Evolutionary conservation across 2,329 filamentous ascomycete species (phyloP), one percentile per base, ranked within the genome.

Genomic region (Talaromyces marneffei): DNA sequence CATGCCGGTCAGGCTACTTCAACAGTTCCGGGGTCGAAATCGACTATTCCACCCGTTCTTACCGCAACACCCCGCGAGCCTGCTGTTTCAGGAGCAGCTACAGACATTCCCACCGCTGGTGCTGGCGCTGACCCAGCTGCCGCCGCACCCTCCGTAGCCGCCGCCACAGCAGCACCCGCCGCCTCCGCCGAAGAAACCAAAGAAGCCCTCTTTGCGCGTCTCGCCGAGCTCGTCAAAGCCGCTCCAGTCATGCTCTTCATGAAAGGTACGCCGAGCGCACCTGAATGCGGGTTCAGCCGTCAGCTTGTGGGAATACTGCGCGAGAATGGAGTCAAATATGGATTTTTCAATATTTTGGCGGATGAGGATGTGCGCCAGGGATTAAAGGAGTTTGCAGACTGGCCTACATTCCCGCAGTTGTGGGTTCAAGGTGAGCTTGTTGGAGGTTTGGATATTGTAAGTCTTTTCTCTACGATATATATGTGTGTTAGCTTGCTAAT

Each of bases 161-260:
- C 66, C 1, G 65, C 66, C n/a, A 65, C 69, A 25, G 63, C 69
- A 3, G 65, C 62, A 3, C 65, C 71, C 2, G 62, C 66, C 12
- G 55, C 71, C 60, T 69, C 72, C 2, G 66, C 74, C n/a, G 82
- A 78, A 60, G 83, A 86, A 75, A 83, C 83, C 55, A 93, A 93
- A 78, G 91, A 97, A 74, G 92, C 95, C 66, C 79, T 99, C 59
- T 87, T 91, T 75, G 87, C 89, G 74, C 84, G 93, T 33, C 81
- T 99, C 39, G 83, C 78, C 20, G 90, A 95, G 68, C 83, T 99
- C 37, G 93, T 97, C 67, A 96, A 93, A 79, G 94, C 94, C 4
- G 93, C 94, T 33, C 91, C 92, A 0, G 92, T 99, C 33, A 99
- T 99, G 94, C 82, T 99, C 29, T 99, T 99, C 77, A 96, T 96